A percentile compares a stretch with the other conserved stretches of the same genome.
phyloP scores from a whole-genome alignment of 345 rosid species.

The Carallia brachiata region DNA sequence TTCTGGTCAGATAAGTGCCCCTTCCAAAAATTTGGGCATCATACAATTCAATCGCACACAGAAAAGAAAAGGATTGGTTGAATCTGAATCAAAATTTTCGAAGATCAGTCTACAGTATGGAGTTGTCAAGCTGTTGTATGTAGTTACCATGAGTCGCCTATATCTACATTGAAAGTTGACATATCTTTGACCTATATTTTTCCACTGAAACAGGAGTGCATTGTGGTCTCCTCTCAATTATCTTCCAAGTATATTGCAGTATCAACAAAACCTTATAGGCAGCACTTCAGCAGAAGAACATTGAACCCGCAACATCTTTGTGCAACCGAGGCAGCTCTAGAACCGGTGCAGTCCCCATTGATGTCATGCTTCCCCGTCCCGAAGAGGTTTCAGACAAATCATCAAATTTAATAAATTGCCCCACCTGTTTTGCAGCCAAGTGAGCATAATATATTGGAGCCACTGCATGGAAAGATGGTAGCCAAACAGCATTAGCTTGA shows the following conservation, averaged over 20 bases:
- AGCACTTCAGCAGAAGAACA: slow-evolving; percentile 80
- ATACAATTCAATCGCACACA: too few species aligned
- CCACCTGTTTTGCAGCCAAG: slow-evolving; percentile 74
- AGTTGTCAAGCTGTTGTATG: too few species aligned
- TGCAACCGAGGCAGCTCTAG: slow-evolving; percentile 75
- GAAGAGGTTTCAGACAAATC: slow-evolving; percentile 53
- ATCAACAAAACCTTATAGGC: neutral
- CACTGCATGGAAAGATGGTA: slow-evolving; percentile 40
- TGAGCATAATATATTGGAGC: slow-evolving; percentile 91
- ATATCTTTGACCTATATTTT: too few species aligned
- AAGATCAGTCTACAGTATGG: too few species aligned
- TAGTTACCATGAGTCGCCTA: too few species aligned
- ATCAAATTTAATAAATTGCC: slow-evolving; percentile 70
- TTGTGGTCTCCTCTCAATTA: too few species aligned
- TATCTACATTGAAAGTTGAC: too few species aligned
- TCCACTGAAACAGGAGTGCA: too few species aligned
- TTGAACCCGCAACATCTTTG: slow-evolving; percentile 44
- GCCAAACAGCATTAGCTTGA: neutral
- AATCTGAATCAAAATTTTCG: too few species aligned
- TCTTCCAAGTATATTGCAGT: neutral
- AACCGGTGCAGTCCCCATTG: slow-evolving; percentile 33
- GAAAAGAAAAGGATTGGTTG: too few species aligned
- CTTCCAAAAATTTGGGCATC: too few species aligned
- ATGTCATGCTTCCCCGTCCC: slow-evolving; percentile 29
- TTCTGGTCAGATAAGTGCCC: too few species aligned